Evolutionary conservation across 495 filamentous ascomycete genomes (phyloP).

Genomic region (Aspergillus ellipticus): DNA sequence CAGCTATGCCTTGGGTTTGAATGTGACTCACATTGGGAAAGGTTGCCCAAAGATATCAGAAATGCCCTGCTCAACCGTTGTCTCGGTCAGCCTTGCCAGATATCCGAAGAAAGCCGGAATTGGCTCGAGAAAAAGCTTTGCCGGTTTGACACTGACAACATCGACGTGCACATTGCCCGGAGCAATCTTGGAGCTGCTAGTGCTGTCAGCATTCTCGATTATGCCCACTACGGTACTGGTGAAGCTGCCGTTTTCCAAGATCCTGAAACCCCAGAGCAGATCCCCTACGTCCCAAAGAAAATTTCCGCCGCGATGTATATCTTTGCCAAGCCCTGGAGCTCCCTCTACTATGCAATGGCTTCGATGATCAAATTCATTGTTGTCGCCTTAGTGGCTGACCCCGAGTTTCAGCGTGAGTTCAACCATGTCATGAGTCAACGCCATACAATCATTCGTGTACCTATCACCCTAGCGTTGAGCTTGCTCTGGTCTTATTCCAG

Average conservation of each 20-base stretch:
- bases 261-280: conserved; percentile 27
- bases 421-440: conserved; percentile 41
- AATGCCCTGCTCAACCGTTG: conserved; percentile 35
- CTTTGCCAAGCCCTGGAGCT: conserved; percentile 27
- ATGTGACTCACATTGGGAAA: conserved; percentile 42
- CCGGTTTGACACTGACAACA: conserved; percentile 31
- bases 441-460: conserved; percentile 34
- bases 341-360: conserved; percentile 38
- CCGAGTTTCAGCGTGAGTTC: conserved; percentile 57
- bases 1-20: conserved; percentile 44
- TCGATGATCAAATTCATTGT: conserved; percentile 50
- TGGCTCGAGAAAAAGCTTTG: conserved; percentile 38
- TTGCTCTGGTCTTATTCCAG: conserved; percentile 49
- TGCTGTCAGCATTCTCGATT: conserved; percentile 37
- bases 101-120: conserved; percentile 24
- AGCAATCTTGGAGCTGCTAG: conserved; percentile 41
- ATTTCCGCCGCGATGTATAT: conserved; percentile 23
- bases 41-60: conserved; percentile 33
- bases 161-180: conserved; percentile 36
- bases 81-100: conserved; percentile 26
- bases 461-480: conserved; percentile 38
- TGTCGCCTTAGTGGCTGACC: conserved; percentile 52
- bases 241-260: conserved; percentile 28
- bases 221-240: conserved; percentile 34
- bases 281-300: conserved; percentile 30